phyloP scores from a whole-genome alignment of 352 stramenopile genomes.

The Phytopythium boreale region DNA sequence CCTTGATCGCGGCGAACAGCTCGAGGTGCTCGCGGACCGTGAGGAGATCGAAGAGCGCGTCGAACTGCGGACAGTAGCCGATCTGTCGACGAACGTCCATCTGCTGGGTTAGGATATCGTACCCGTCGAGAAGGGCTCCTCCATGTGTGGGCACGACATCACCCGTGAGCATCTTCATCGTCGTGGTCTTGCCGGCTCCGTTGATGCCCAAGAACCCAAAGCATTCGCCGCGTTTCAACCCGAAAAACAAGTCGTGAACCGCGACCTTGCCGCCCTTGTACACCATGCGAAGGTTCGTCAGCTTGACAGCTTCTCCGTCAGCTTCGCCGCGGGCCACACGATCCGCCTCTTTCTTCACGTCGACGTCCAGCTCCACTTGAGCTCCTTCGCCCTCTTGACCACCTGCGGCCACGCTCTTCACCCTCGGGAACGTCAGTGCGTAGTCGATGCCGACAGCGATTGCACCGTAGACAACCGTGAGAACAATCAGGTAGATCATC shows the following conservation, averaged over 20 bases:
- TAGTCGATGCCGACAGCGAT: constrained; percentile 59
- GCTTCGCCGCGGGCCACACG: constrained; percentile 21
- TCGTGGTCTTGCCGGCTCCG: constrained; percentile 91
- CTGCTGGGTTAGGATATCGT: constrained; percentile 55
- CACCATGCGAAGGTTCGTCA: constrained; percentile 83
- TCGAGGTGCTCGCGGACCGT: constrained; percentile 82
- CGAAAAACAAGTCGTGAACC: constrained; percentile 74
- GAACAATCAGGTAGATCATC: constrained; percentile 46
- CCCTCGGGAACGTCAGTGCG: constrained; percentile 59
- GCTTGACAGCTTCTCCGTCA: constrained; percentile 36
- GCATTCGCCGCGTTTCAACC: constrained; percentile 79
- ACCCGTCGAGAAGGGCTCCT: constrained; percentile 38
- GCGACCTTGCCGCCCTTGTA: constrained; percentile 84
- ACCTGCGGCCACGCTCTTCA: too few relatives aligned
- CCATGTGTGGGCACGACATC: constrained; percentile 54
- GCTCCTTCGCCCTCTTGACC: too few relatives aligned
- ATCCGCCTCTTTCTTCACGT: constrained; percentile 33
- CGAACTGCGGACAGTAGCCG: constrained; percentile 90
- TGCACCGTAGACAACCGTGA: constrained; percentile 35
- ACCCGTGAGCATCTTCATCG: constrained; percentile 90
- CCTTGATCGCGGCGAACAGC: constrained; percentile 87
- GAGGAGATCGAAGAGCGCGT: constrained; percentile 79
- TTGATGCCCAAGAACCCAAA: constrained; percentile 93
- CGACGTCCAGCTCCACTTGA: too few relatives aligned
- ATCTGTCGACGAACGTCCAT: constrained; percentile 60